Evolutionary conservation across 2,329 filamentous ascomycete genomes (phyloP).

Genomic region (Trematosphaeria pertusa): DNA sequence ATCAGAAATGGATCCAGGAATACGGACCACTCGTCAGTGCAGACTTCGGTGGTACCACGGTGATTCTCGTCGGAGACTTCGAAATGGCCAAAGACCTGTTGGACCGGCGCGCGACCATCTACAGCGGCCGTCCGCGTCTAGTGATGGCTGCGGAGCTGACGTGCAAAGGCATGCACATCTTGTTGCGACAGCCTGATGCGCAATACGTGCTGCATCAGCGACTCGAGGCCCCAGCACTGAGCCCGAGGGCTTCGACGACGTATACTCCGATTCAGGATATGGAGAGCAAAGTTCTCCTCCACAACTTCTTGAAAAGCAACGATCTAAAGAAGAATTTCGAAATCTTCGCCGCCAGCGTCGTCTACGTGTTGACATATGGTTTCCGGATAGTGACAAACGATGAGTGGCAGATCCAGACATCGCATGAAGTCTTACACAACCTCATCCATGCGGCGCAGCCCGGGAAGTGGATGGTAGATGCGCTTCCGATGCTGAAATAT

Average conservation of each 20-base stretch:
- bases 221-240: constrained; percentile 45
- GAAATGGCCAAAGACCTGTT: constrained; percentile 59
- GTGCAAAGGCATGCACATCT: constrained; percentile 48
- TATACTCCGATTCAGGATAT: constrained; percentile 53
- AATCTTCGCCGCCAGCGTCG: constrained; percentile 47
- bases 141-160: constrained; percentile 59
- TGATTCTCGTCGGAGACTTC: constrained; percentile 55
- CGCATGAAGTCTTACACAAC: constrained; percentile 21
- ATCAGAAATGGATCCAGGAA: constrained; percentile 39
- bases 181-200: constrained; percentile 48
- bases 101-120: constrained; percentile 59
- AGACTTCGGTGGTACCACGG: constrained; percentile 38
- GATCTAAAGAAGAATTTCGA: constrained; percentile 44
- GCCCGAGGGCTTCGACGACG: constrained; percentile 30
- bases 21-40: constrained; percentile 46
- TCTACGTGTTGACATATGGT: constrained; percentile 49
- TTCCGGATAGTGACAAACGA: constrained; percentile 37
- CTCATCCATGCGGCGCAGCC: constrained; percentile 30
- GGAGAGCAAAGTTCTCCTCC: constrained; percentile 52
- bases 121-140: constrained; percentile 53
- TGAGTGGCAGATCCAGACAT: constrained; percentile 24
- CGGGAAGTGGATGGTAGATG: constrained; percentile 51
- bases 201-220: constrained; percentile 49
- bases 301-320: constrained; percentile 44
- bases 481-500: constrained; percentile 51